Percentiles rank a stretch among this genome's conserved stretches.
Evolutionary conservation across 352 stramenopile genomes (phyloP).

Genomic region (Phytopythium boreale): DNA sequence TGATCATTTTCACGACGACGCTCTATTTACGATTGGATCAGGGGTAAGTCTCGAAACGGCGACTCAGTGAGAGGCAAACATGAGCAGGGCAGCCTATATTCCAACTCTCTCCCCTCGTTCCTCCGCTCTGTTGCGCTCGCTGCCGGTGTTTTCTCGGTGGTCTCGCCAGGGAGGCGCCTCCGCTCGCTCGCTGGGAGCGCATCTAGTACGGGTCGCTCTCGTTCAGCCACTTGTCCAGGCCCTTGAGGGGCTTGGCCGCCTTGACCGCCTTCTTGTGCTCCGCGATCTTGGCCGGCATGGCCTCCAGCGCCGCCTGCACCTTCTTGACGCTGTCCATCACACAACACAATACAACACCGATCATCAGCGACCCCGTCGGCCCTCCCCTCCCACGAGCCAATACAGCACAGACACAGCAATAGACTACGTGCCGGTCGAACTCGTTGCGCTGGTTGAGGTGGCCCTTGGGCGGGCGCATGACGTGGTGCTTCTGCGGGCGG

Average conservation of each 20-base stretch:
- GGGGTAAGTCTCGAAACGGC: not conserved
- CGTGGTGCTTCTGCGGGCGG: slow-evolving; percentile 77
- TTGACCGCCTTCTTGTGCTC: slow-evolving; percentile 86
- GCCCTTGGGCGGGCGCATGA: slow-evolving; percentile 82
- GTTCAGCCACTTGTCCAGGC: slow-evolving; percentile 87
- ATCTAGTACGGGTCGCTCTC: slow-evolving; percentile 78
- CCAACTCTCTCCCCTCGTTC: not conserved
- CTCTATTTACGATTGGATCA: not conserved
- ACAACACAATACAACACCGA: not conserved
- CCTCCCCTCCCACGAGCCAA: not conserved
- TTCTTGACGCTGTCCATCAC: slow-evolving; percentile 64
- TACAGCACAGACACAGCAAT: slow-evolving; percentile 1
- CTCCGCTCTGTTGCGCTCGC: not conserved
- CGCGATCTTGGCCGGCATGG: slow-evolving; percentile 83
- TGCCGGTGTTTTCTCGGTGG: too few species aligned
- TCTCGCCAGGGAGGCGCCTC: not conserved
- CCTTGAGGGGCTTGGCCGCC: slow-evolving; percentile 80
- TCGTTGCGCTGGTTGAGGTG: slow-evolving; percentile 80
- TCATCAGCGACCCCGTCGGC: slow-evolving; percentile 4
- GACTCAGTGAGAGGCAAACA: not conserved
- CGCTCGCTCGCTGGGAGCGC: not conserved
- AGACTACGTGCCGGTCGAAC: slow-evolving; percentile 59
- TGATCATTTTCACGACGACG: not conserved
- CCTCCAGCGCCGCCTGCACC: slow-evolving; percentile 75
- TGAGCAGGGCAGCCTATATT: not conserved